Evolutionary conservation across 2,329 filamentous ascomycete species (phyloP).

Genomic region (Blastomyces parvus): DNA sequence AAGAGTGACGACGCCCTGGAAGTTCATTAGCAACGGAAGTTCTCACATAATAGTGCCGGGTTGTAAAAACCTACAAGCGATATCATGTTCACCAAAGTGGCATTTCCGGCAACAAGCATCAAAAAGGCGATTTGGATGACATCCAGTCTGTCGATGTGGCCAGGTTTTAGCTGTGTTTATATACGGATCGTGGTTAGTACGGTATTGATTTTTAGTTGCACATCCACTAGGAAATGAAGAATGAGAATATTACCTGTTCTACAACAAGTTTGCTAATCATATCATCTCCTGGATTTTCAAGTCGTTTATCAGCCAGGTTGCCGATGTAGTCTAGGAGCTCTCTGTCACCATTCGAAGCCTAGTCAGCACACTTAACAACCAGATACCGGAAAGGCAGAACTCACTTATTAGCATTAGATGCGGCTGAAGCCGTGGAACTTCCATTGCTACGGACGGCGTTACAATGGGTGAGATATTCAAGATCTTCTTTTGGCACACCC

Average conservation of each 20-base stretch:
- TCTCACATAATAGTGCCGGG: background rate
- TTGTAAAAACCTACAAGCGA: constrained; percentile 26
- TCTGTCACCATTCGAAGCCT: constrained; percentile 17
- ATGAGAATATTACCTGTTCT: constrained; percentile 15
- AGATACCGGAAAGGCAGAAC: constrained; percentile 6
- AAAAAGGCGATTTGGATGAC: constrained; percentile 42
- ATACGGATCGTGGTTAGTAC: background rate
- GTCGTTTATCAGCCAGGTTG: constrained; percentile 35
- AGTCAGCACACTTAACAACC: background rate
- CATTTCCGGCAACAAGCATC: constrained; percentile 44
- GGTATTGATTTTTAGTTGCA: background rate
- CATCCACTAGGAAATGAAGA: background rate
- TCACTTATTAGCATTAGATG: constrained; percentile 38
- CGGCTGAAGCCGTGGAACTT: constrained; percentile 40
- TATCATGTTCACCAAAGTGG: constrained; percentile 46
- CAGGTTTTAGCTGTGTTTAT: constrained; percentile 19
- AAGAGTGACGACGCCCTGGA: constrained; percentile 38
- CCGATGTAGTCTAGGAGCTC: constrained; percentile 40
- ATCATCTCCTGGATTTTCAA: constrained; percentile 36
- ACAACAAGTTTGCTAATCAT: constrained; percentile 36
- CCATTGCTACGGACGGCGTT: constrained; percentile 41
- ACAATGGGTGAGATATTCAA: constrained; percentile 40
- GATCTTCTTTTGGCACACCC: constrained; percentile 41
- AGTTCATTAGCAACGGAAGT: constrained; percentile 9
- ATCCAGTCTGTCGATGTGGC: constrained; percentile 24